Percentiles rank a stretch among this genome's conserved stretches.
phyloP scores from a whole-genome alignment of 331 rosid genomes.

The Arachis monticola region DNA sequence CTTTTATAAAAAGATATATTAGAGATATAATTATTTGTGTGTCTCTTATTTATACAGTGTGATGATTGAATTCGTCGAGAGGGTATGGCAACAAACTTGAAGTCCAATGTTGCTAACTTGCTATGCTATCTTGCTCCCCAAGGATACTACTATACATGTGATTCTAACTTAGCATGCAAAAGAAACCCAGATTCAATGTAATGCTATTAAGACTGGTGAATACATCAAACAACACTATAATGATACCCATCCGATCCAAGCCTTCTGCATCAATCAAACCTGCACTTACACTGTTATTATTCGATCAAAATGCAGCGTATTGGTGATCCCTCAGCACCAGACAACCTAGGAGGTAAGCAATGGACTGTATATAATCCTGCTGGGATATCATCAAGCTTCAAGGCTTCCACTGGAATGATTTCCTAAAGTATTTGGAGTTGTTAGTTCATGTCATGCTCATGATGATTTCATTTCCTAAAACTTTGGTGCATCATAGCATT shows the following conservation, averaged over 20 bases:
- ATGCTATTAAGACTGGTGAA: slow-evolving; percentile 21
- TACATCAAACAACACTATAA: slow-evolving; percentile 16
- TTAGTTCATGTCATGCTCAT: slow-evolving; percentile 30
- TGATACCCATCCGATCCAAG: slow-evolving; percentile 15
- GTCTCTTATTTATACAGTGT: background rate
- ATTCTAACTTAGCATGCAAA: background rate
- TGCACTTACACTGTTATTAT: slow-evolving; percentile 32
- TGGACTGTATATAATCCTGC: slow-evolving; percentile 72
- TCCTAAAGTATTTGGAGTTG: slow-evolving; percentile 57
- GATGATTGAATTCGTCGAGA: background rate
- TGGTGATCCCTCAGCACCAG: slow-evolving; percentile 90
- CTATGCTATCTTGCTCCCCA: slow-evolving; percentile 31
- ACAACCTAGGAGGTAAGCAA: slow-evolving; percentile 85
- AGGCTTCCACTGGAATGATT: slow-evolving; percentile 74
- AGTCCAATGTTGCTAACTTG: background rate
- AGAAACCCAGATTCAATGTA: slow-evolving; percentile 16
- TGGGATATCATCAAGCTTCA: slow-evolving; percentile 71
- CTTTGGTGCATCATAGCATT: background rate
- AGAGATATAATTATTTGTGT: no score
- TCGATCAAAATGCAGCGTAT: slow-evolving; percentile 82
- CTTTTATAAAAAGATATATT: no score
- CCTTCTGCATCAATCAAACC: background rate
- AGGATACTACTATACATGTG: background rate
- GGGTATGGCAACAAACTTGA: slow-evolving; percentile 1
- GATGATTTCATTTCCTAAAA: slow-evolving; percentile 4